Percentiles rank a stretch among this genome's conserved stretches.
These are phyloP conservation scores for Lactarius indigo DNA, from an alignment of 768 basidiomycete species.

Conservation along the genomic window DNA sequence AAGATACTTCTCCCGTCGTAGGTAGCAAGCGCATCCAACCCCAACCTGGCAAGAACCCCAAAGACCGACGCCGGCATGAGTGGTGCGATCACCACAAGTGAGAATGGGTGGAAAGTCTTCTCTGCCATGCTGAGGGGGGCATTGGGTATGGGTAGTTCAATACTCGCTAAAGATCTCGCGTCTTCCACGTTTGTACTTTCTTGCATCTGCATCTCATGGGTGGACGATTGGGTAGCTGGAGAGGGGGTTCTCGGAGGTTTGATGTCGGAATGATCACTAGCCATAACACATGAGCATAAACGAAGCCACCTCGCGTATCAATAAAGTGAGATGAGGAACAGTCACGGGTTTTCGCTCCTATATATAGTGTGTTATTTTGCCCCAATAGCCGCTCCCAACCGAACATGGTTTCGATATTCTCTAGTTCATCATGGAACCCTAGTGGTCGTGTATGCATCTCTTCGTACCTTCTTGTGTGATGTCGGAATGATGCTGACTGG, in stretches of 20 bases:
- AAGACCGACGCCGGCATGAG: conserved; percentile 81
- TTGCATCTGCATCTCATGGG: not conserved
- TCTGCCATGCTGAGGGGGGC: conserved; percentile 28
- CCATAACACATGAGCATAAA: not conserved
- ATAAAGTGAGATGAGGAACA: not conserved
- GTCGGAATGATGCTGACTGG: not conserved
- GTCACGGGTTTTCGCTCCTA: not conserved
- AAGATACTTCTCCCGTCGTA: conserved; percentile 79
- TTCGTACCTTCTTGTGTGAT: not conserved
- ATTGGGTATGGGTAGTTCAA: conserved; percentile 41
- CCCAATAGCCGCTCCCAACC: conserved; percentile 1
- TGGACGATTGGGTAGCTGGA: not conserved
- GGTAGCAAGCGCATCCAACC: conserved; percentile 65
- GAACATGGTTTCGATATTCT: conserved; percentile 27
- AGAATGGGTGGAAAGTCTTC: conserved; percentile 50
- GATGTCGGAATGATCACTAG: not conserved
- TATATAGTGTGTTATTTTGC: not conserved
- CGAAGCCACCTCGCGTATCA: no score
- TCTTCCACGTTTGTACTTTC: conserved; percentile 29
- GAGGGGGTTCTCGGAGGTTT: not conserved
- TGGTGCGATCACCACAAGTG: conserved; percentile 61
- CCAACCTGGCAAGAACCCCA: conserved; percentile 80
- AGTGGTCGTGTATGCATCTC: conserved; percentile 26
- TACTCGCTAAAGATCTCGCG: conserved; percentile 39
- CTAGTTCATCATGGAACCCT: conserved; percentile 31